Conservation (phyloP, 106 monocot genomes). For the Agapanthus africanus region DNA sequence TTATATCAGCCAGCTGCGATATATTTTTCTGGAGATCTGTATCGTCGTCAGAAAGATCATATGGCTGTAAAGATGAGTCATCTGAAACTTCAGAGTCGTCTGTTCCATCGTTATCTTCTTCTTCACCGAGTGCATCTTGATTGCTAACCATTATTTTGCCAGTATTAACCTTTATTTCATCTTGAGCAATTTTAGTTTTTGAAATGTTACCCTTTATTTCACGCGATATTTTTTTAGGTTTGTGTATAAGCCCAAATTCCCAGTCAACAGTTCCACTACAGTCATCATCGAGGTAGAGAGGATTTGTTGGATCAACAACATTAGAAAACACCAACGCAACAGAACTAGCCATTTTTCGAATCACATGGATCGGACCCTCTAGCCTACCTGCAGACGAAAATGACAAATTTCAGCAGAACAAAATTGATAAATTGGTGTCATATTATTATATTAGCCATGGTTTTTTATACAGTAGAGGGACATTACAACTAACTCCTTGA, state of each 20-base stretch:
- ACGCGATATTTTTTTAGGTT: constrained; percentile 12
- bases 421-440: not conserved
- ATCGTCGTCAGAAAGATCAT: constrained; percentile 93
- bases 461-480: constrained; percentile 12
- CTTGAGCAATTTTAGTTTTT: constrained; percentile 10
- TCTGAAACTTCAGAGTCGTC: constrained; percentile 61
- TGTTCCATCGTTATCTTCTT: constrained; percentile 24
- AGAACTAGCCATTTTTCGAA: constrained; percentile 84
- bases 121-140: constrained; percentile 10
- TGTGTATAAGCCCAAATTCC: constrained; percentile 71
- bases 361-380: constrained; percentile 86
- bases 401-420: constrained; percentile 10
- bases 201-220: not conserved
- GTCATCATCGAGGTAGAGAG: constrained; percentile 87
- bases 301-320: constrained; percentile 87
- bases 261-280: constrained; percentile 67
- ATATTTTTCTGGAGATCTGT: constrained; percentile 63
- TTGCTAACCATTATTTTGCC: constrained; percentile 12
- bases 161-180: constrained; percentile 21
- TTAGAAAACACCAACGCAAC: constrained; percentile 89
- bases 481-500: constrained; percentile 95
- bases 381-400: constrained; percentile 61
- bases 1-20: constrained; percentile 62
- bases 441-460: too few relatives aligned
- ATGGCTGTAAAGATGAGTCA: constrained; percentile 86